Evolutionary conservation across 2,329 filamentous ascomycete genomes (phyloP).

Genomic region (Exophiala oligosperma): DNA sequence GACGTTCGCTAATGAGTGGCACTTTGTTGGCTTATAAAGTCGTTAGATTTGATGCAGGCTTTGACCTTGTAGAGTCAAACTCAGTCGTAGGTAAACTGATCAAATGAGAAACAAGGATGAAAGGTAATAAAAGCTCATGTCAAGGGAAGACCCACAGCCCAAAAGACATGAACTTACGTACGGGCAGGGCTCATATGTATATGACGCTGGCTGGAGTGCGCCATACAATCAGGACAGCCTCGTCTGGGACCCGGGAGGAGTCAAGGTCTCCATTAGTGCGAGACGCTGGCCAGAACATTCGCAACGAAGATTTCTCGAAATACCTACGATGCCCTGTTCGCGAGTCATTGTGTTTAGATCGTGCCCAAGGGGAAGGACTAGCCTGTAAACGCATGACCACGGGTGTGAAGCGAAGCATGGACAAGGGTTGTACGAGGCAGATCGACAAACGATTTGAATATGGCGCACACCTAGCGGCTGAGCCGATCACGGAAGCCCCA

Average conservation of each 20-base stretch:
- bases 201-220: not conserved
- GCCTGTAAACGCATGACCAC: not conserved
- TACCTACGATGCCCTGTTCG: not conserved
- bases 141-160: not conserved
- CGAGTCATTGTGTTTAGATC: not conserved
- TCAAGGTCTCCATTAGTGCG: not conserved
- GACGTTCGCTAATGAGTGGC: slow-evolving; percentile 4
- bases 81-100: not conserved
- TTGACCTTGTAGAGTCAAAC: not conserved
- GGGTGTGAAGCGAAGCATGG: not conserved
- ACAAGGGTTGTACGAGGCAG: not conserved
- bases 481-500: not conserved
- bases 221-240: not conserved
- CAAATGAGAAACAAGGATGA: not conserved
- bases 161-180: not conserved
- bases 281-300: not conserved
- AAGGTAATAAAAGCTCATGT: not conserved
- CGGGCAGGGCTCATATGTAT: slow-evolving; percentile 1
- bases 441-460: slow-evolving; percentile 1
- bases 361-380: not conserved
- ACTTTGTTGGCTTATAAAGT: slow-evolving; percentile 12
- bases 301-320: not conserved
- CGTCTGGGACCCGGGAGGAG: not conserved
- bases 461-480: slow-evolving; percentile 7
- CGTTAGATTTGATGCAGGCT: slow-evolving; percentile 7